Conservation (phyloP, 106 monocot genomes). For the Xerophyta viscosa region DNA sequence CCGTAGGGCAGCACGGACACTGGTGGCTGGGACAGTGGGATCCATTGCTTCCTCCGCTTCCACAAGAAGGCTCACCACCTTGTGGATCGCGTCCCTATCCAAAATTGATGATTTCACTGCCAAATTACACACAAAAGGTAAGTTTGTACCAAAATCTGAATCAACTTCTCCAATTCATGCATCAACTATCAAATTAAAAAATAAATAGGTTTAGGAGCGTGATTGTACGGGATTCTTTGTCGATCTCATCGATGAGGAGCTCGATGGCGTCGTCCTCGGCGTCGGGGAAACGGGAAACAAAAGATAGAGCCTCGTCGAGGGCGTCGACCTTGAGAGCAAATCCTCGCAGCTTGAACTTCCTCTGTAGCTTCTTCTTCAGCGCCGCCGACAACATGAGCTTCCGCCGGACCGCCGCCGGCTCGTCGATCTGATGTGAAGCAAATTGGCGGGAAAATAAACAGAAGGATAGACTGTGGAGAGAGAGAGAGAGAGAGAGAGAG, state of each 20-base stretch:
- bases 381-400: no score
- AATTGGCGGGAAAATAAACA: no score
- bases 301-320: constrained; percentile 57
- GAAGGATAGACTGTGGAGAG: no score
- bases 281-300: constrained; percentile 65
- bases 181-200: no score
- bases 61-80: constrained; percentile 46
- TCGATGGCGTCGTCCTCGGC: constrained; percentile 86
- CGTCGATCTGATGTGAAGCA: no score
- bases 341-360: constrained; percentile 74
- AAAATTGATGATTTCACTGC: constrained; percentile 69
- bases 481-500: no score
- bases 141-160: no score
- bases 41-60: constrained; percentile 66
- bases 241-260: constrained; percentile 86
- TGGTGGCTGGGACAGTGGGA: constrained; percentile 13
- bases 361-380: constrained; percentile 57
- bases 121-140: not conserved
- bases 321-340: constrained; percentile 80
- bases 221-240: constrained; percentile 66
- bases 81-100: constrained; percentile 49
- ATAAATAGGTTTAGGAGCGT: no score
- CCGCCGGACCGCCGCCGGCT: no score
- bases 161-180: no score
- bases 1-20: constrained; percentile 38